These are phyloP conservation scores for Datura wrightii DNA, from an alignment of 257 asterid species.

Conservation along the genomic window DNA sequence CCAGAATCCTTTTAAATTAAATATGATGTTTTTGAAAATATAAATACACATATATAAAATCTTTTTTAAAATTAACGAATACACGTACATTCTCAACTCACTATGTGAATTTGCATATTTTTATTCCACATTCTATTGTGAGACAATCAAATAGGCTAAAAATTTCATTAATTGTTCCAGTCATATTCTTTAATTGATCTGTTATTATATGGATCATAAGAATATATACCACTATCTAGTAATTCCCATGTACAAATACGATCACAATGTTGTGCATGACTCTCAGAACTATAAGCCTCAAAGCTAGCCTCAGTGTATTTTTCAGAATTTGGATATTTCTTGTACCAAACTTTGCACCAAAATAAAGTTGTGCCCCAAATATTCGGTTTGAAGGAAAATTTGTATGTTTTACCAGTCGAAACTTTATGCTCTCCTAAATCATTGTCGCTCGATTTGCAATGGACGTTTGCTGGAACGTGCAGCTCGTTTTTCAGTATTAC, in stretches of 20 bases:
- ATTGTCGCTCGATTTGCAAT: background rate
- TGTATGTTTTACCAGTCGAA: background rate
- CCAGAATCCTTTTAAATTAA: too few species aligned
- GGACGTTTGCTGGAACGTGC: background rate
- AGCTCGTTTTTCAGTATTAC: background rate
- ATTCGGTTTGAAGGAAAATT: background rate
- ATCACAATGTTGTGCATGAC: background rate
- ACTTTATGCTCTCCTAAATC: background rate
- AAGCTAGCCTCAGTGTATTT: background rate
- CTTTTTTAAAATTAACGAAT: too few species aligned
- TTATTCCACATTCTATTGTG: background rate
- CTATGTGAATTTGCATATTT: too few species aligned
- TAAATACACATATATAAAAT: too few species aligned
- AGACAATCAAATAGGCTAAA: background rate
- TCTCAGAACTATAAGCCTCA: background rate
- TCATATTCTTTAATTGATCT: background rate
- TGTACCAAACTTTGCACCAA: background rate
- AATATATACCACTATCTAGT: background rate
- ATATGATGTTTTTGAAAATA: too few species aligned
- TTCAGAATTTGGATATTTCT: background rate
- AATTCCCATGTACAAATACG: slow-evolving; percentile 3
- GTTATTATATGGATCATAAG: background rate
- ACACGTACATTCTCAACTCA: too few species aligned
- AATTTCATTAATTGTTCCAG: background rate
- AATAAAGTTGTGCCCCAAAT: background rate